Conservation (phyloP, 1,284 basidiomycete genomes). For the Ceratobasidium sp. region DNA sequence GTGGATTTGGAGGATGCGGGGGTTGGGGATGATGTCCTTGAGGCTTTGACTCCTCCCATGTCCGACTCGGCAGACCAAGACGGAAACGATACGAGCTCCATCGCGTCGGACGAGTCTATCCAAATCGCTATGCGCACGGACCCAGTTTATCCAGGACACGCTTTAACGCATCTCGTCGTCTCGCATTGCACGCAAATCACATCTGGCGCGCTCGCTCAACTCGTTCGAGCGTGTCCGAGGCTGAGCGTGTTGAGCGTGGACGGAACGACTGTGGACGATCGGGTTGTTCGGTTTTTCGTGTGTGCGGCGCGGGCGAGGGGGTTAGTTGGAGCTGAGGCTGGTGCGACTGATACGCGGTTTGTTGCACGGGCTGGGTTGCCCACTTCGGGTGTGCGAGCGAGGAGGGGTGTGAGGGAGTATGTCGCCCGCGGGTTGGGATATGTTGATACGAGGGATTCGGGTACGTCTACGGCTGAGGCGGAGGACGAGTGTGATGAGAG, state of each 20-base stretch:
- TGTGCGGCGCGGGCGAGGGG: conserved; percentile 65
- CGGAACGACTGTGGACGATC: conserved; percentile 77
- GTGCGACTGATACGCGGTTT: conserved; percentile 76
- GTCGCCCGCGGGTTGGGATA: conserved; percentile 69
- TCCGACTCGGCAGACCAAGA: not conserved
- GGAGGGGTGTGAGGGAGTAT: conserved; percentile 78
- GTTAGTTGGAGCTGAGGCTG: conserved; percentile 64
- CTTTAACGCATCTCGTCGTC: conserved; percentile 79
- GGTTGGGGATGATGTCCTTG: conserved; percentile 79
- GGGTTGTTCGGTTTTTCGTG: conserved; percentile 78
- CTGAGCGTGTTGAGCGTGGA: conserved; percentile 80
- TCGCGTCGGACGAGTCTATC: conserved; percentile 4
- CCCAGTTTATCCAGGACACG: conserved; percentile 65
- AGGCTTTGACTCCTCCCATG: conserved; percentile 69
- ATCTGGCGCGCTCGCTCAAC: conserved; percentile 71
- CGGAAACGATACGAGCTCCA: not conserved
- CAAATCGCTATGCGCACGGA: conserved; percentile 24
- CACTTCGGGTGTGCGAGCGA: conserved; percentile 68
- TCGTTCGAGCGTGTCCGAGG: conserved; percentile 74
- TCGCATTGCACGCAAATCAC: conserved; percentile 73
- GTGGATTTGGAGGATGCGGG: conserved; percentile 87
- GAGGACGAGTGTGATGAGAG: conserved; percentile 80
- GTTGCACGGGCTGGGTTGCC: conserved; percentile 67
- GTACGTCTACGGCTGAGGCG: conserved; percentile 57
- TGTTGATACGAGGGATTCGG: conserved; percentile 72